Conservation (phyloP, 2,329 filamentous ascomycete species). For the Fusarium protoensiforme region DNA sequence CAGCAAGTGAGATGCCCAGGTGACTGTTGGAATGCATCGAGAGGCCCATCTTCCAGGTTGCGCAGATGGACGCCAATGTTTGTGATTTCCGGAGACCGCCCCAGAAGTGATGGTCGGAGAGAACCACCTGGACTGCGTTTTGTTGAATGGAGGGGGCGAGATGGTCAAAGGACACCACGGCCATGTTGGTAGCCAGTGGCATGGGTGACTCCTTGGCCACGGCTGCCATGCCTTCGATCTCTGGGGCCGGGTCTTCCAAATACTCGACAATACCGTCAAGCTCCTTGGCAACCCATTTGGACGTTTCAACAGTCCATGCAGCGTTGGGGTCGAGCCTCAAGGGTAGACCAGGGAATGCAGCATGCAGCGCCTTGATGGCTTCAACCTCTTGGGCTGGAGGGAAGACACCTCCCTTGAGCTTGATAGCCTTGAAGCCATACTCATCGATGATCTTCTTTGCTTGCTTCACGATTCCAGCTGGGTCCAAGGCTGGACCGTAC, state of each 20-base stretch:
- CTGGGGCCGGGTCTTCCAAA: conserved; percentile 53
- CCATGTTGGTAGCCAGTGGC: conserved; percentile 57
- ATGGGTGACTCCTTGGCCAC: conserved; percentile 53
- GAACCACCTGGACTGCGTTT: conserved; percentile 53
- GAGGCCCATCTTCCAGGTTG: conserved; percentile 53
- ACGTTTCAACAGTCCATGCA: conserved; percentile 53
- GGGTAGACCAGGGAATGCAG: conserved; percentile 51
- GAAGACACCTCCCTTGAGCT: conserved; percentile 56
- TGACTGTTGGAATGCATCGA: conserved; percentile 59
- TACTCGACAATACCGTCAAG: conserved; percentile 51
- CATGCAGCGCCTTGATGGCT: conserved; percentile 51
- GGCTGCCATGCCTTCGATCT: conserved; percentile 56
- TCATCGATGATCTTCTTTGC: conserved; percentile 53
- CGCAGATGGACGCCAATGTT: conserved; percentile 50
- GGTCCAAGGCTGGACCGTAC: conserved; percentile 51
- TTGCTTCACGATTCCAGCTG: conserved; percentile 48
- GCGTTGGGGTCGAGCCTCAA: conserved; percentile 53
- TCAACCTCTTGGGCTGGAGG: conserved; percentile 53
- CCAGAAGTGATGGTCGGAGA: conserved; percentile 58
- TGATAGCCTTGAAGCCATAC: conserved; percentile 56
- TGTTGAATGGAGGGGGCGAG: conserved; percentile 52
- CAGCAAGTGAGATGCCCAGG: conserved; percentile 54
- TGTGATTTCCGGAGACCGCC: conserved; percentile 55
- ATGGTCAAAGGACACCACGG: conserved; percentile 54
- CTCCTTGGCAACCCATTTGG: conserved; percentile 52